Evolutionary conservation across 768 basidiomycete genomes (phyloP).

Genomic region (Pholiota conissans): DNA sequence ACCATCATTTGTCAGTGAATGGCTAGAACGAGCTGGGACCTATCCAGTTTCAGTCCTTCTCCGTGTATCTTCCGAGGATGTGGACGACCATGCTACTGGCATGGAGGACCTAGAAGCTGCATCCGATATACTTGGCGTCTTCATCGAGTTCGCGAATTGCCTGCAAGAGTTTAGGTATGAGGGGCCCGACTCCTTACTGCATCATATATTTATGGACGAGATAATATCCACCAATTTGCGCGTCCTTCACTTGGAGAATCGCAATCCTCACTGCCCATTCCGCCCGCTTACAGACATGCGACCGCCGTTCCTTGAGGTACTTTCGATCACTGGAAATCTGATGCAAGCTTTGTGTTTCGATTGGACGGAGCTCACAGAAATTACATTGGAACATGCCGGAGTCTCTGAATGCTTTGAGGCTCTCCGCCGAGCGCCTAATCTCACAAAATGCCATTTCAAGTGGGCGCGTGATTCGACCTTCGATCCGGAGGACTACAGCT

Average conservation of each 20-base stretch:
- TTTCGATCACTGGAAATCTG: neutral
- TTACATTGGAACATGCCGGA: neutral
- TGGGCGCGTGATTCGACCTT: neutral
- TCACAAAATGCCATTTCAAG: neutral
- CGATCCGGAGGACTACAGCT: neutral
- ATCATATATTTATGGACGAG: too few species aligned
- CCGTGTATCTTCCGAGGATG: too few species aligned
- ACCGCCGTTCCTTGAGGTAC: too few species aligned
- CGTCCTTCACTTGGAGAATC: neutral
- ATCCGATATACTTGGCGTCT: neutral
- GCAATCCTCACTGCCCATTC: neutral
- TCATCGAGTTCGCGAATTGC: too few species aligned
- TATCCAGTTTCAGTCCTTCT: neutral
- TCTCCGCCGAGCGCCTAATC: neutral
- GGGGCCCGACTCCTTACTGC: too few species aligned
- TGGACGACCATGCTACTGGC: neutral
- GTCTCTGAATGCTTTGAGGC: neutral
- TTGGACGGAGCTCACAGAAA: neutral
- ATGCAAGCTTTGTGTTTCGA: neutral
- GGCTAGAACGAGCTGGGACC: neutral
- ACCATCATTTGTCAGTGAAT: neutral
- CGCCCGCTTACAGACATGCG: neutral
- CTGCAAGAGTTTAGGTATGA: too few species aligned
- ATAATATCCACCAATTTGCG: too few species aligned
- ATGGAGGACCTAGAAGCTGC: neutral